Conservation (phyloP, 176 grass and related monocot species). For the Musa troglodytarum region DNA sequence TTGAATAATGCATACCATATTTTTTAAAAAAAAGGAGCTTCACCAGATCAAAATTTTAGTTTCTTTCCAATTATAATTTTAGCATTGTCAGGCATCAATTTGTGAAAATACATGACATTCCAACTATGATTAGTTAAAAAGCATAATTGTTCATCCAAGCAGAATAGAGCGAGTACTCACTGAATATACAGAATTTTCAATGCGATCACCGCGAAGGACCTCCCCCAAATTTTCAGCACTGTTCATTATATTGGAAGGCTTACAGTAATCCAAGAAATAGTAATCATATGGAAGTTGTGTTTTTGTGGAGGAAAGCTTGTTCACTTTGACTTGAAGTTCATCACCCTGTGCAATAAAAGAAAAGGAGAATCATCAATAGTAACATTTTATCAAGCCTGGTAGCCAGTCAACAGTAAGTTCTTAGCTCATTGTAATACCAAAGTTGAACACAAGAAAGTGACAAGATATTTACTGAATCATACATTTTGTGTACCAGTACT, state of each 20-base stretch:
- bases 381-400: background rate
- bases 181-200: constrained; percentile 71
- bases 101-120: background rate
- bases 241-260: constrained; percentile 55
- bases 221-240: constrained; percentile 77
- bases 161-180: constrained; percentile 21
- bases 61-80: background rate
- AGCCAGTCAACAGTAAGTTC: background rate
- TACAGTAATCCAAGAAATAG: constrained; percentile 81
- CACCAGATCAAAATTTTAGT: background rate
- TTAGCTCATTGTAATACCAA: background rate
- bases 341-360: constrained; percentile 37
- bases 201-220: constrained; percentile 78
- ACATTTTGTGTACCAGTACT: background rate
- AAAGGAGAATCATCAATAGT: background rate
- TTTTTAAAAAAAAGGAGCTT: background rate
- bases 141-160: background rate
- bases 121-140: background rate
- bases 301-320: constrained; percentile 77
- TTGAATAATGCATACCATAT: constrained; percentile 3
- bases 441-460: background rate
- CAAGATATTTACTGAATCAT: background rate
- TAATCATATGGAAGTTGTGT: constrained; percentile 83
- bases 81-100: background rate
- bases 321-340: constrained; percentile 78